Percentiles rank a stretch among this genome's conserved stretches.
Evolutionary conservation across 148 eudicot genomes (phyloP).

Genomic region (Persicaria maculosa): DNA sequence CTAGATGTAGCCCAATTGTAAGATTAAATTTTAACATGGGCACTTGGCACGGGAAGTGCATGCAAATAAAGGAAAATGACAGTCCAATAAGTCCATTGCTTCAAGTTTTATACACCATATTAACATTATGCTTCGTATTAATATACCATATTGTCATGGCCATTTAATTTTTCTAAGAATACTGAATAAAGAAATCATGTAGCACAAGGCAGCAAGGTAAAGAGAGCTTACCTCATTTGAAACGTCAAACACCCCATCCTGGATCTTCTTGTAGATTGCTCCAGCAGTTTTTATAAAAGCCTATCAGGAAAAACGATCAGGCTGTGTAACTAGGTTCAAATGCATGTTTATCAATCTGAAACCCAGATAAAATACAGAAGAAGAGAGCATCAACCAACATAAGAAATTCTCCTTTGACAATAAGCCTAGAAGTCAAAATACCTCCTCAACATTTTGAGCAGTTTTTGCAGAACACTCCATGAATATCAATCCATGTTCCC

Average conservation of each 20-base stretch:
- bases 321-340: background rate
- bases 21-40: background rate
- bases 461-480: constrained; percentile 44
- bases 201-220: background rate
- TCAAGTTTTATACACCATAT: background rate
- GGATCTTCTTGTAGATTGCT: constrained; percentile 36
- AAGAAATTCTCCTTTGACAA: background rate
- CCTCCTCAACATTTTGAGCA: constrained; percentile 46
- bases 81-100: too few relatives aligned
- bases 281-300: constrained; percentile 44
- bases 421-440: constrained; percentile 4
- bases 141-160: too few relatives aligned
- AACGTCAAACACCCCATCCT: constrained; percentile 42
- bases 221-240: constrained; percentile 32
- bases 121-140: background rate
- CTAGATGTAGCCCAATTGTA: background rate
- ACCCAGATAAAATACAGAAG: background rate
- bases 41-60: too few relatives aligned
- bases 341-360: background rate
- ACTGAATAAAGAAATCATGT: background rate
- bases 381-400: background rate
- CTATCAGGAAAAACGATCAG: constrained; percentile 11
- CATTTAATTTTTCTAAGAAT: background rate
- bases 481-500: constrained; percentile 39
- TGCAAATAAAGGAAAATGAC: too few relatives aligned